Evolutionary conservation across 441 rosid genomes (phyloP).

Genomic region (Populus hybrid): DNA sequence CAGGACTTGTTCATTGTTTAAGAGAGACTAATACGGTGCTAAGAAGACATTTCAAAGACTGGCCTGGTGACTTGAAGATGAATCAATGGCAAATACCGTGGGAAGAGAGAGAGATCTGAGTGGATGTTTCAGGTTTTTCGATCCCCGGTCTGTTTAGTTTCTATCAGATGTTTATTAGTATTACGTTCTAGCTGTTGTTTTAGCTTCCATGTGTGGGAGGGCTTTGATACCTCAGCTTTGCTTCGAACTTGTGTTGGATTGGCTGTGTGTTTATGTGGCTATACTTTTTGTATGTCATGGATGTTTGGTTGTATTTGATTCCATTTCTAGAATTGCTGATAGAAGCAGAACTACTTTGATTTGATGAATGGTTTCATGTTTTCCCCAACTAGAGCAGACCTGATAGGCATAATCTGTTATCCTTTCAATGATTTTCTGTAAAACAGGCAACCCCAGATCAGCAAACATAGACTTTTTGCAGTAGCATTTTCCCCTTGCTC

Average conservation of each 20-base stretch:
- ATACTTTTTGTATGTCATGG: constrained; percentile 15
- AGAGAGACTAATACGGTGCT: constrained; percentile 22
- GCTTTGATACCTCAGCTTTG: constrained; percentile 37
- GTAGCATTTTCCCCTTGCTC: constrained; percentile 10
- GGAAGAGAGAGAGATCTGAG: constrained; percentile 45
- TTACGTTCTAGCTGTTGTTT: constrained; percentile 10
- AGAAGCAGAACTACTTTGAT: constrained; percentile 18
- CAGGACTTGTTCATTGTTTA: constrained; percentile 25
- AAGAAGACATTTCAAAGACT: constrained; percentile 27
- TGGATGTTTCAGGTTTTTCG: constrained; percentile 49
- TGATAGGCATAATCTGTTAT: constrained; percentile 23
- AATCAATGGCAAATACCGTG: constrained; percentile 46
- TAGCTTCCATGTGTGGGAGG: constrained; percentile 26
- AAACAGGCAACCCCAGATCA: constrained; percentile 19
- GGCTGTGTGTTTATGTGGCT: constrained; percentile 24
- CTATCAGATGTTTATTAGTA: constrained; percentile 20
- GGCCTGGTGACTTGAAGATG: constrained; percentile 29
- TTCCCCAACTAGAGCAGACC: constrained; percentile 29
- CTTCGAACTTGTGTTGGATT: constrained; percentile 16
- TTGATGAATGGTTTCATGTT: constrained; percentile 7
- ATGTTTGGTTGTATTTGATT: constrained; percentile 17
- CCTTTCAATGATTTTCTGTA: constrained; percentile 17
- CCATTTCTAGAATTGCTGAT: constrained; percentile 28
- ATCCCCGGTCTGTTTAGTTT: constrained; percentile 45
- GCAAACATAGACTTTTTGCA: constrained; percentile 20